These are phyloP conservation scores for Endocalyx cinctus DNA, from an alignment of 2,329 filamentous ascomycete species.

Conservation along the genomic window DNA sequence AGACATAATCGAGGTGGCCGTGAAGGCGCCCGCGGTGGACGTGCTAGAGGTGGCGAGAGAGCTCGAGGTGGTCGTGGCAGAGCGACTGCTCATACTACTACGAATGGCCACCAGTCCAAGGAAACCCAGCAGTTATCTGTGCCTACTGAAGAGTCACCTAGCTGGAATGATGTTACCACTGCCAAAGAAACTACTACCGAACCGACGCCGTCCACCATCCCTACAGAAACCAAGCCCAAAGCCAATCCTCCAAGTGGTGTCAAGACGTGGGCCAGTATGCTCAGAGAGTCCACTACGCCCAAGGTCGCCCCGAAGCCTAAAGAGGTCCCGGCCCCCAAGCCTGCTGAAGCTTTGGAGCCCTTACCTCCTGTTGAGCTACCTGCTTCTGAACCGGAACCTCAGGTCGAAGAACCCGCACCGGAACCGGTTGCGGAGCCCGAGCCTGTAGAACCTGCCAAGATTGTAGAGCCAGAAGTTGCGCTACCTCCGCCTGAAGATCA, in stretches of 20 bases:
- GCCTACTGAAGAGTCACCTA: conserved; percentile 65
- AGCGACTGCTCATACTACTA: conserved; percentile 53
- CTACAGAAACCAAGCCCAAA: conserved; percentile 29
- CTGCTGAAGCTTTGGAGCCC: conserved; percentile 42
- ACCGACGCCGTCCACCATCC: conserved; percentile 31
- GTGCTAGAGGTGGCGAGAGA: conserved; percentile 48
- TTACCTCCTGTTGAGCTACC: conserved; percentile 38
- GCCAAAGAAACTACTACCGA: conserved; percentile 34
- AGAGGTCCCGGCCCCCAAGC: conserved; percentile 42
- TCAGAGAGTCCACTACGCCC: conserved; percentile 53
- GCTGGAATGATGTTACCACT: conserved; percentile 50
- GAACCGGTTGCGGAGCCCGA: conserved; percentile 23
- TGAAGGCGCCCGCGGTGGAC: conserved; percentile 30
- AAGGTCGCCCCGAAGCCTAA: conserved; percentile 56
- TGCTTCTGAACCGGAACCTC: conserved; percentile 32
- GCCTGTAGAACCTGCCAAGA: conserved; percentile 30
- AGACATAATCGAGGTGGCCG: conserved; percentile 58
- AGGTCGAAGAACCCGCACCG: conserved; percentile 31
- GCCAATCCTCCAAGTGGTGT: conserved; percentile 34
- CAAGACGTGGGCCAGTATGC: conserved; percentile 74
- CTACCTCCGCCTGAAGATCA: conserved; percentile 72
- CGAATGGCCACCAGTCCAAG: conserved; percentile 59
- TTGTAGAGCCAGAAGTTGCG: conserved; percentile 47
- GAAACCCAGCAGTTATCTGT: conserved; percentile 54
- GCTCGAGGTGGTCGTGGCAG: conserved; percentile 57